These are phyloP conservation scores for Scutellaria barbata DNA, from an alignment of 257 asterid species.

Conservation along the genomic window DNA sequence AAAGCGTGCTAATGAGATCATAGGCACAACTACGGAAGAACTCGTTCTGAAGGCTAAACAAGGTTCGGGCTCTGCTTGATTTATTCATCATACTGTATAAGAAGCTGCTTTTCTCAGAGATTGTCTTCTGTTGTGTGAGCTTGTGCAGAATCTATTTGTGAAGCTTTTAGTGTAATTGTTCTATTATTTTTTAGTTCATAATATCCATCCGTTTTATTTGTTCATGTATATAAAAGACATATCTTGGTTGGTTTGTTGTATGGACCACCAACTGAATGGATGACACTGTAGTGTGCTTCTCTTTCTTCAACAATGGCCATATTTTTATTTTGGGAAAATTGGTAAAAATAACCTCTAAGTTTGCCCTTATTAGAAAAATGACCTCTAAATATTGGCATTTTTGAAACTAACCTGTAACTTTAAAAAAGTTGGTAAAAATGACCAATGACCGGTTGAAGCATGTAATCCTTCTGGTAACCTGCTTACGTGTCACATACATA, in stretches of 20 bases:
- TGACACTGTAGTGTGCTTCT: not conserved
- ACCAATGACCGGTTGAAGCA: no score
- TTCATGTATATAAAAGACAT: slow-evolving; percentile 29
- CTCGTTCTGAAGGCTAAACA: slow-evolving; percentile 87
- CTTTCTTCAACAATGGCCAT: slow-evolving; percentile 3
- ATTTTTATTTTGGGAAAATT: not conserved
- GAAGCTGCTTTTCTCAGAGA: not conserved
- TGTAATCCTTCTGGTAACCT: no score
- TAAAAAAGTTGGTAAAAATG: no score
- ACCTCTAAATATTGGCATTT: no score
- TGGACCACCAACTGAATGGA: not conserved
- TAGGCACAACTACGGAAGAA: slow-evolving; percentile 95
- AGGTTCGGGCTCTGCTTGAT: slow-evolving; percentile 51
- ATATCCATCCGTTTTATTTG: not conserved
- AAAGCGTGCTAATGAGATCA: slow-evolving; percentile 94
- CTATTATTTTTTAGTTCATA: not conserved
- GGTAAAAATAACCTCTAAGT: no score
- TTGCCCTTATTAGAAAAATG: no score
- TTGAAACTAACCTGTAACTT: no score
- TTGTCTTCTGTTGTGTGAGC: not conserved
- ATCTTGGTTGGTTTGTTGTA: slow-evolving; percentile 14
- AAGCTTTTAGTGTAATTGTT: not conserved
- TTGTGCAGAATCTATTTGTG: slow-evolving; percentile 7
- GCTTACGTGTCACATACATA: no score
- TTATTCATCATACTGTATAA: not conserved